phyloP scores from a whole-genome alignment of 1,284 basidiomycete genomes.

The Ganoderma resinaceum region DNA sequence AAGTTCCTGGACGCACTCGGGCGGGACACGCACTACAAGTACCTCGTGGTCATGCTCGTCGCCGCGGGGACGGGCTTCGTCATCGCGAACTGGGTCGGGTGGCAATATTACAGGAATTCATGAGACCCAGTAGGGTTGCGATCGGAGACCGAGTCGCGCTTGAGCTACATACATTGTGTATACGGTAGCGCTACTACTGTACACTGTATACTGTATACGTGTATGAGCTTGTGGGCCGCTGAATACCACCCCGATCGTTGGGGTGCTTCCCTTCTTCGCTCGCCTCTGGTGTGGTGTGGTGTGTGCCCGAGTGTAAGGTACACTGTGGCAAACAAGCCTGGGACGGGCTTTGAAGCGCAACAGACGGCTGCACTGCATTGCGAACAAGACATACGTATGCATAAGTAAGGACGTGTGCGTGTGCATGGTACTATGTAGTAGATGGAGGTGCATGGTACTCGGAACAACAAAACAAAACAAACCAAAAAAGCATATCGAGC shows the following conservation, averaged over 20 bases:
- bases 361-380: background rate
- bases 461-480: constrained; percentile 17
- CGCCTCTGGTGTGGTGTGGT: background rate
- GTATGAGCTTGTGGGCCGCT: background rate
- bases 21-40: constrained; percentile 88
- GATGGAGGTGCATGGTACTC: background rate
- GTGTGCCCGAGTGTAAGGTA: background rate
- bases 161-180: background rate
- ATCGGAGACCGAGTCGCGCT: background rate
- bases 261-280: constrained; percentile 3
- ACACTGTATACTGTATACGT: background rate
- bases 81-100: constrained; percentile 97
- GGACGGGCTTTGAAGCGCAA: background rate
- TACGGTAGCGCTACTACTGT: background rate
- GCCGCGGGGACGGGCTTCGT: constrained; percentile 87
- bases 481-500: constrained; percentile 26
- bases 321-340: background rate
- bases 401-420: background rate
- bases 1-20: constrained; percentile 71
- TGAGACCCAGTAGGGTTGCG: constrained; percentile 39
- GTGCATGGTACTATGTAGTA: too few relatives aligned
- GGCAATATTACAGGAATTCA: constrained; percentile 93
- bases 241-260: background rate
- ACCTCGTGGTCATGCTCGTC: constrained; percentile 80
- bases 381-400: constrained; percentile 1